Evolutionary conservation across 2,329 filamentous ascomycete species (phyloP).

Genomic region (Incumbomyces delicatus): DNA sequence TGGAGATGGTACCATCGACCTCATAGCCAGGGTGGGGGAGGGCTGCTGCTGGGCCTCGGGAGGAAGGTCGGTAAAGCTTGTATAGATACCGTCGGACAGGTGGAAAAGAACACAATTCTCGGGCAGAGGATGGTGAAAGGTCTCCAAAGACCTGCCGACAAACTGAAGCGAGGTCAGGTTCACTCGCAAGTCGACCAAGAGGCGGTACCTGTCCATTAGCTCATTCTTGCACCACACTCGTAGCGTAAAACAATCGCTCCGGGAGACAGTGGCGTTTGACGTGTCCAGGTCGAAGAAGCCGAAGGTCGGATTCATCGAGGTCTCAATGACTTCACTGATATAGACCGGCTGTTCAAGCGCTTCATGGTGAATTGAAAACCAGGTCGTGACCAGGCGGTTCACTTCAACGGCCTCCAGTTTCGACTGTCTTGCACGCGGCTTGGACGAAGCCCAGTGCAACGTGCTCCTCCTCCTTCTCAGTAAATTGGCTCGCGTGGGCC

Average conservation of each 20-base stretch:
- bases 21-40: slow-evolving; percentile 13
- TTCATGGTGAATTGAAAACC: slow-evolving; percentile 72
- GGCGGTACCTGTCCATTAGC: slow-evolving; percentile 45
- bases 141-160: slow-evolving; percentile 56
- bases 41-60: slow-evolving; percentile 28
- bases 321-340: slow-evolving; percentile 69
- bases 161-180: slow-evolving; percentile 67
- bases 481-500: slow-evolving; percentile 30
- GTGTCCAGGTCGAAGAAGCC: slow-evolving; percentile 67
- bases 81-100: slow-evolving; percentile 78
- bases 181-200: slow-evolving; percentile 63
- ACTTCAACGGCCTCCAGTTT: slow-evolving; percentile 65
- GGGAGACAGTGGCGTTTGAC: slow-evolving; percentile 54
- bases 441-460: slow-evolving; percentile 53
- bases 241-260: slow-evolving; percentile 55
- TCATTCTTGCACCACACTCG: slow-evolving; percentile 62
- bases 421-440: slow-evolving; percentile 55
- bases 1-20: slow-evolving; percentile 8
- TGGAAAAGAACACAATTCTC: slow-evolving; percentile 78
- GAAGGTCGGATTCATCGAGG: slow-evolving; percentile 86
- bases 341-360: slow-evolving; percentile 66
- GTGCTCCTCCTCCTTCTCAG: slow-evolving; percentile 45
- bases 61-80: slow-evolving; percentile 58
- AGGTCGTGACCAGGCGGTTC: slow-evolving; percentile 69
- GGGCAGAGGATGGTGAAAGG: slow-evolving; percentile 62